Evolutionary conservation across 2,329 filamentous ascomycete species (phyloP).

Genomic region (Ophiocordyceps unilateralis): DNA sequence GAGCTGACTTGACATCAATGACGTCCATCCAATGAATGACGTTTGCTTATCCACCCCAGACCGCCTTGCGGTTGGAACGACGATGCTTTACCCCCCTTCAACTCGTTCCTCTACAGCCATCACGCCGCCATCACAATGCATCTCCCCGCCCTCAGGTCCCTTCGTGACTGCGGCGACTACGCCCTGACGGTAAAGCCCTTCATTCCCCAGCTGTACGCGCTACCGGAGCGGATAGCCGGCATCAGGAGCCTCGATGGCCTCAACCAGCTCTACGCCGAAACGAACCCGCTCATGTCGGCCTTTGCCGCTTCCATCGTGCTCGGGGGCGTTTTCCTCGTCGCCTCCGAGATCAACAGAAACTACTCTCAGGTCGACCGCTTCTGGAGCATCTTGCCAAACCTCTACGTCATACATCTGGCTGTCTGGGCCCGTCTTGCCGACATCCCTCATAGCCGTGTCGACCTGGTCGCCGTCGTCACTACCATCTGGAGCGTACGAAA

Average conservation of each 20-base stretch:
- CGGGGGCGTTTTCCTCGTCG: slow-evolving; percentile 53
- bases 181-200: slow-evolving; percentile 59
- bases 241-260: slow-evolving; percentile 44
- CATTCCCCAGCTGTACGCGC: slow-evolving; percentile 47
- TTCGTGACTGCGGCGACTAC: slow-evolving; percentile 64
- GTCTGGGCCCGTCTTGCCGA: slow-evolving; percentile 66
- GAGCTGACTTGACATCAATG: not conserved
- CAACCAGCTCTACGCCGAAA: slow-evolving; percentile 57
- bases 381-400: slow-evolving; percentile 77
- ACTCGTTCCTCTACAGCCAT: not conserved
- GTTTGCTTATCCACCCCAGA: not conserved
- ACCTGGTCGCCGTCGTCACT: slow-evolving; percentile 54
- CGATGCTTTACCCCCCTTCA: not conserved
- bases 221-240: slow-evolving; percentile 48
- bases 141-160: slow-evolving; percentile 50
- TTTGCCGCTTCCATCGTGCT: slow-evolving; percentile 56
- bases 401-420: slow-evolving; percentile 74
- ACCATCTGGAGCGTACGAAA: slow-evolving; percentile 60
- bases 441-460: slow-evolving; percentile 50
- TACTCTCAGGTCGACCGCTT: slow-evolving; percentile 91
- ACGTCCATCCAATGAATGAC: not conserved
- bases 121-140: not conserved
- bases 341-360: slow-evolving; percentile 77
- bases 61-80: no score
- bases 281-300: slow-evolving; percentile 69